Conservation (phyloP, 768 basidiomycete genomes). For the Cystofilobasidium bisporidii region DNA sequence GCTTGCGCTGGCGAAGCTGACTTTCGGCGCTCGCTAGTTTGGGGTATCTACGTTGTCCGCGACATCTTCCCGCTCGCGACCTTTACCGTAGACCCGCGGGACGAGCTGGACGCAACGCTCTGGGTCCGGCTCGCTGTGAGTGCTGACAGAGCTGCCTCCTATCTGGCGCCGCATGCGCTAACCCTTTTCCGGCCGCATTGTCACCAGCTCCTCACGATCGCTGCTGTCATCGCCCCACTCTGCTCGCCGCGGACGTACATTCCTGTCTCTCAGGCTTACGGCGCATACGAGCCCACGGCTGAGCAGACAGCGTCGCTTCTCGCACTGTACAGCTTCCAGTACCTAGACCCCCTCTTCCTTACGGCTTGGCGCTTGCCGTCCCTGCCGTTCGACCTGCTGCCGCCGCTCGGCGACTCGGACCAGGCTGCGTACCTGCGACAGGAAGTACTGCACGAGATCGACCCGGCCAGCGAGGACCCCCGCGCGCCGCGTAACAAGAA, state of each 20-base stretch:
- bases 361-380: conserved; percentile 34
- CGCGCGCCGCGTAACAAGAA: conserved; percentile 39
- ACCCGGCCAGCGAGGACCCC: conserved; percentile 39
- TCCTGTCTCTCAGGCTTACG: conserved; percentile 5
- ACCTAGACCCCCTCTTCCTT: conserved; percentile 34
- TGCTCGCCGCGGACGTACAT: conserved; percentile 21
- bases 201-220: conserved; percentile 16
- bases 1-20: no score
- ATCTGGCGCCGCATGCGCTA: no score
- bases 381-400: conserved; percentile 41
- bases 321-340: conserved; percentile 11
- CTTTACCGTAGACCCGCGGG: conserved; percentile 8
- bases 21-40: not conserved
- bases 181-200: no score
- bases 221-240: conserved; percentile 16
- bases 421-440: conserved; percentile 36
- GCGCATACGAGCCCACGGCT: conserved; percentile 11
- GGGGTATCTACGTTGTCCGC: conserved; percentile 12
- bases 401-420: conserved; percentile 47
- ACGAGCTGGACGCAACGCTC: conserved; percentile 11
- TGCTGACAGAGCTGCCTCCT: no score
- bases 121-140: conserved; percentile 18
- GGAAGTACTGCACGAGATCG: conserved; percentile 38
- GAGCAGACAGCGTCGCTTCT: conserved; percentile 24
- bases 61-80: conserved; percentile 28